Evolutionary conservation across 805 yeast species (phyloP), one percentile per base, ranked within the genome.

Genomic region (Cyberlindnera samutprakarnensis): DNA sequence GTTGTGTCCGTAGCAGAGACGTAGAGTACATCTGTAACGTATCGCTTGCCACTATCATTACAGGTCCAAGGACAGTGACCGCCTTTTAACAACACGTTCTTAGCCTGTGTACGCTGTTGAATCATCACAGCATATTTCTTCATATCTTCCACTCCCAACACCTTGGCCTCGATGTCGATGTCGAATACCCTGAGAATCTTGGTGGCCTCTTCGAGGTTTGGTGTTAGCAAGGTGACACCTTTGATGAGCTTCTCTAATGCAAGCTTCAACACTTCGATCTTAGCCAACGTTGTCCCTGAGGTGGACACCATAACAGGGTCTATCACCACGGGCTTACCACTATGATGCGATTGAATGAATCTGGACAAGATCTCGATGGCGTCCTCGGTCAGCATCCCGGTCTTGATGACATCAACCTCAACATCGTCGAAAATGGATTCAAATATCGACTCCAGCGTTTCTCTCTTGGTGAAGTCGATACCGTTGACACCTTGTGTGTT

Each of bases 301-400:
- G 95, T 83, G 4, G 92, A 75, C 8, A 80, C 76, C 72, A 86
- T 70, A 5, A 86, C 95, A 0, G 96, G 94, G 51, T 86, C 96
- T 26, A 86, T 64, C 2, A 84, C 75, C 14, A 85, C 43, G 4
- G 57, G 48, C 23, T 64, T 54, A 2, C 53, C 46, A 2, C 21
- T 41, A 16, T 57, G 53, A 25, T 55, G 44, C 20, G 53, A 43
- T 2, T 44, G 48, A 25, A 82, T 56, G 0, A 66, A 70, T 79
- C 75, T 20, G 81, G 64, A 79, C 13, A 86, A 48, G 0, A 75
- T 59, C 2, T 64, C 53, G 7, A 47, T 35, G 4, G 43, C 35
- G 6, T 33, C 33, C 6, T 32, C 20, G 2, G 38, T 33, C 17
- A 31, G 30, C n/a, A 87, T 72, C 0, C 96, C 95, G 1, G 88